These are phyloP conservation scores for Fraxinus albicans DNA, from an alignment of 305 asterid species.

Conservation along the genomic window DNA sequence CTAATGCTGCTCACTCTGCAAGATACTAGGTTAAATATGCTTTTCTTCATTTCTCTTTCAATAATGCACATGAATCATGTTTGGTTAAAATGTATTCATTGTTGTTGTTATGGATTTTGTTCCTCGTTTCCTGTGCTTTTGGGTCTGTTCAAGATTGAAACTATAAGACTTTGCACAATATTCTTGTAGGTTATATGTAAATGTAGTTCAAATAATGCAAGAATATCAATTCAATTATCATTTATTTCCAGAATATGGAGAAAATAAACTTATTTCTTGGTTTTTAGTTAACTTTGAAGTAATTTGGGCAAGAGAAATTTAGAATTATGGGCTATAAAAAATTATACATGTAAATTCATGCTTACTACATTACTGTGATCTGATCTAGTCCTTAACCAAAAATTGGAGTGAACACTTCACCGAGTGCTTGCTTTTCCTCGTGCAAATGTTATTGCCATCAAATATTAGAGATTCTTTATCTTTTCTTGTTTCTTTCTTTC, in stretches of 20 bases:
- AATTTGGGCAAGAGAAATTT: neutral
- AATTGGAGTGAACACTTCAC: neutral
- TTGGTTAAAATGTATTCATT: neutral
- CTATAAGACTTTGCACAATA: neutral
- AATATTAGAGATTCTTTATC: neutral
- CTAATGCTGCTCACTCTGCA: neutral
- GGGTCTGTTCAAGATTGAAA: slow-evolving; percentile 5
- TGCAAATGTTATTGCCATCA: neutral
- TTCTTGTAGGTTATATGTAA: neutral
- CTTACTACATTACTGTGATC: neutral
- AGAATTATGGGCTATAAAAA: neutral
- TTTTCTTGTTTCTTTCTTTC: neutral
- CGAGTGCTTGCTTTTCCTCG: neutral
- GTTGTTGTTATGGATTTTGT: neutral
- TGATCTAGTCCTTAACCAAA: neutral
- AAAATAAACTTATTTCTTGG: neutral
- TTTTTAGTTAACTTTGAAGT: neutral
- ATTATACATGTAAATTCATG: neutral
- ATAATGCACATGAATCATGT: neutral
- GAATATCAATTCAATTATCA: neutral
- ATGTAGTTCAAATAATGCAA: neutral
- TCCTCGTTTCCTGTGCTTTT: neutral
- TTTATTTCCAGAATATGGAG: neutral
- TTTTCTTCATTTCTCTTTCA: neutral
- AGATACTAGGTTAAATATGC: neutral